Evolutionary conservation across 1,139 yeast species (phyloP), one percentile per base, ranked within the genome.

Genomic region (Taiozyma sp.): DNA sequence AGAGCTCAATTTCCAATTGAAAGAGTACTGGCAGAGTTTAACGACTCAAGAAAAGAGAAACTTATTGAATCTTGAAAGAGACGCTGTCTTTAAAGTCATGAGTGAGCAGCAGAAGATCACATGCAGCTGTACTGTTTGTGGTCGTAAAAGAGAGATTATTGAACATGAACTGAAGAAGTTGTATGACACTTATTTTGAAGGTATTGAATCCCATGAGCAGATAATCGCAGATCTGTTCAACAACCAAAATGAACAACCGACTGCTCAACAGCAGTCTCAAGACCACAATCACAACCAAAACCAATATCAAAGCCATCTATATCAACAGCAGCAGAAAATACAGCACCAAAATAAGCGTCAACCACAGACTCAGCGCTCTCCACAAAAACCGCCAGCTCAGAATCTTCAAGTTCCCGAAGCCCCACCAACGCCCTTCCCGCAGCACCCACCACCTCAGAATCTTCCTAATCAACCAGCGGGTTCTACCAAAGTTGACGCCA

Each of bases 121-220:
- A 8, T 91, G 97, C 66, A 78, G 83, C 51, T 92, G 98, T 66
- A 73, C 83, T 7, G 83, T 83, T 32, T 92, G 98, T 69, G 96
- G 95, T 1, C 78, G 90, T 49, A 83, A 87, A 58, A 81, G 84
- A 58, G 72, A 76, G 54, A 81, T 91, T 32, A 80, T 90, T 58
- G 95, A 88, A 62, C 84, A 83, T 57, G 96, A 89, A 63, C 77
- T 92, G 63, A 92, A 87, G 60, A 80, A 82, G 50, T 80, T 91
- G 45, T 90, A 88, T 60, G 80, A 80, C 54, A 75, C 78, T 5
- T 79, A 76, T 58, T 76, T 74, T 56, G 55, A 56, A 19, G 57
- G 58, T 28, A 54, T 58, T 28, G 59, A 57, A 44, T 54, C 55
- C 16, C 57, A 54, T 46, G 55, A 53, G 28, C 43, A 51, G 14